Evolutionary conservation across 306 rosid species (phyloP).

Genomic region (Dryas drummondii): DNA sequence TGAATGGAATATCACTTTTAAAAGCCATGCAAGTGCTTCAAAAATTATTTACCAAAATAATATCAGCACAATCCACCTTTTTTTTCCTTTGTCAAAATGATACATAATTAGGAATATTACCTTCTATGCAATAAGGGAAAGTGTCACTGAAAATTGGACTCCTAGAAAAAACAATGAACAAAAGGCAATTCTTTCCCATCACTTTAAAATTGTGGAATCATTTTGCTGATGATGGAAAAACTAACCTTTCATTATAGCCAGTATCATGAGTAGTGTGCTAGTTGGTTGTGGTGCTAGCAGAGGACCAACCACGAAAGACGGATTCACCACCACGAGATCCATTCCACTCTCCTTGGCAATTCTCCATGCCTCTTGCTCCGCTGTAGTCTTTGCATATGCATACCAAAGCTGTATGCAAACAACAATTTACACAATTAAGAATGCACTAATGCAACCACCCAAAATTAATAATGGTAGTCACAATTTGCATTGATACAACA

Average conservation of each 20-base stretch:
- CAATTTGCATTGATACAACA: background rate
- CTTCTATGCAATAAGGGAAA: background rate
- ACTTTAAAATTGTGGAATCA: background rate
- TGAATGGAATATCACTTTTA: background rate
- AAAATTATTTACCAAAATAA: background rate
- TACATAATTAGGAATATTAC: background rate
- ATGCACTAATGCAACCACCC: background rate
- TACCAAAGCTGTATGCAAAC: constrained; percentile 68
- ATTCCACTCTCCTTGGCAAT: constrained; percentile 51
- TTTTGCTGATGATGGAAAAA: background rate
- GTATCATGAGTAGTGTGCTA: constrained; percentile 58
- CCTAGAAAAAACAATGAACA: background rate
- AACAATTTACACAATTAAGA: constrained; percentile 5
- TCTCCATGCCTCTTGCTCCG: constrained; percentile 80
- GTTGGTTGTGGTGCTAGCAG: constrained; percentile 77
- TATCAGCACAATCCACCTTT: background rate
- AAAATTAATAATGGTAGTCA: background rate
- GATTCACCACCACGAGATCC: constrained; percentile 78
- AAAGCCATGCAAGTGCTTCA: too few species aligned
- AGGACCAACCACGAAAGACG: constrained; percentile 80
- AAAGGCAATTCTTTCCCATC: background rate
- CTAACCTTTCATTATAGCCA: constrained; percentile 53
- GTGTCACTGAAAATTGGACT: background rate
- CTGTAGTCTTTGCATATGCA: constrained; percentile 76
- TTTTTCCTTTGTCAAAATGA: background rate